Conservation (phyloP, 1,284 basidiomycete genomes). For the Apiotrichum brassicae region DNA sequence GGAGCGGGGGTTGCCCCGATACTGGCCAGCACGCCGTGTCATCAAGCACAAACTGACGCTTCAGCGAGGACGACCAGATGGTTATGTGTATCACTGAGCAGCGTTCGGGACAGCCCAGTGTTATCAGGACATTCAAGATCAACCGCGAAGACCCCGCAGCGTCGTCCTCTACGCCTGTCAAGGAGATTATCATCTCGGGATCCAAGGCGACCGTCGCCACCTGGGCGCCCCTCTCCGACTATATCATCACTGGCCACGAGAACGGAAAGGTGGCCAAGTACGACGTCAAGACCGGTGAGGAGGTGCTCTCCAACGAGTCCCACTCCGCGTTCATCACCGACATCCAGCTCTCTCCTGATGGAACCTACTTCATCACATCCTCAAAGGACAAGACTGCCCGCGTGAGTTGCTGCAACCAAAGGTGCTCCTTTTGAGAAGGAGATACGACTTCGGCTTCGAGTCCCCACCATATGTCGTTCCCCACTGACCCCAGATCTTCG, state of each 20-base stretch:
- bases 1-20: too few species aligned
- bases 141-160: constrained; percentile 68
- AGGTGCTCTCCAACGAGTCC: constrained; percentile 63
- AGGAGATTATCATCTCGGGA: constrained; percentile 80
- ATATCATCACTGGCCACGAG: constrained; percentile 92
- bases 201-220: constrained; percentile 94
- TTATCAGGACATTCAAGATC: constrained; percentile 70
- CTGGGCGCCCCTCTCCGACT: constrained; percentile 71
- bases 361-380: constrained; percentile 91
- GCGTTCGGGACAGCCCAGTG: constrained; percentile 75
- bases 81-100: constrained; percentile 94
- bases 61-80: constrained; percentile 77
- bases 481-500: constrained; percentile 62
- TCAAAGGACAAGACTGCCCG: constrained; percentile 95
- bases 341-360: constrained; percentile 81
- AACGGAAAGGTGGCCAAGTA: constrained; percentile 89
- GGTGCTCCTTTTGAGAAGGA: too few species aligned
- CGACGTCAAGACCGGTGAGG: constrained; percentile 80
- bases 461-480: too few species aligned
- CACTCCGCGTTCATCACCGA: constrained; percentile 82
- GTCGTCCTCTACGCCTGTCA: constrained; percentile 56
- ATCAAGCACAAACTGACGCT: too few species aligned
- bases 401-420: constrained; percentile 51
- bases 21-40: too few species aligned
- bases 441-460: not conserved